Evolutionary conservation across 257 asterid genomes (phyloP).

Genomic region (Perilla frutescens): DNA sequence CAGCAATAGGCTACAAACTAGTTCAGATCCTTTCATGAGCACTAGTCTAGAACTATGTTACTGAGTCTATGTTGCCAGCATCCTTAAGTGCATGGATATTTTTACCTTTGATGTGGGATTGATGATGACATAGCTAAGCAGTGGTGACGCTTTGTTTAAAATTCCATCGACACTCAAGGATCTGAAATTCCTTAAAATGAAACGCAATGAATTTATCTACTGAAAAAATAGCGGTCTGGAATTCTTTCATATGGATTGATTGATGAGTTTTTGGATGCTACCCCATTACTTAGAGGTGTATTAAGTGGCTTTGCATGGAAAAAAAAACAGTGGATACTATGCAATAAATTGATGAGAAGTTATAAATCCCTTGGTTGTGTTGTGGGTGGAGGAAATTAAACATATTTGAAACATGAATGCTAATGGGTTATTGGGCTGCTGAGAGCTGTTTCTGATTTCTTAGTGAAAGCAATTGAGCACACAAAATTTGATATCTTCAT

Average conservation of each 20-base stretch:
- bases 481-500: not conserved
- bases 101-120: not conserved
- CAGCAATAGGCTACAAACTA: constrained; percentile 18
- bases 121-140: not conserved
- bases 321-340: too few relatives aligned
- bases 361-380: too few relatives aligned
- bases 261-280: not conserved
- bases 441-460: too few relatives aligned
- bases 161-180: not conserved
- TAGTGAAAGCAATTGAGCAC: not conserved
- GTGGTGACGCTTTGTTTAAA: not conserved
- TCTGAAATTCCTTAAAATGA: constrained; percentile 1
- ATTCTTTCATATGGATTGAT: not conserved
- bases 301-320: too few relatives aligned
- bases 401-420: too few relatives aligned
- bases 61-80: not conserved
- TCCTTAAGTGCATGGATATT: not conserved
- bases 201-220: not conserved
- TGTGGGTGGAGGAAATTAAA: too few relatives aligned
- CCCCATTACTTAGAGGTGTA: not conserved
- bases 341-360: too few relatives aligned
- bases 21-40: not conserved
- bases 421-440: too few relatives aligned
- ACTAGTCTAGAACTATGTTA: not conserved
- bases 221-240: not conserved